Conservation (phyloP, 192 early-diverging fungal species). For the Linnemannia hyalina region DNA sequence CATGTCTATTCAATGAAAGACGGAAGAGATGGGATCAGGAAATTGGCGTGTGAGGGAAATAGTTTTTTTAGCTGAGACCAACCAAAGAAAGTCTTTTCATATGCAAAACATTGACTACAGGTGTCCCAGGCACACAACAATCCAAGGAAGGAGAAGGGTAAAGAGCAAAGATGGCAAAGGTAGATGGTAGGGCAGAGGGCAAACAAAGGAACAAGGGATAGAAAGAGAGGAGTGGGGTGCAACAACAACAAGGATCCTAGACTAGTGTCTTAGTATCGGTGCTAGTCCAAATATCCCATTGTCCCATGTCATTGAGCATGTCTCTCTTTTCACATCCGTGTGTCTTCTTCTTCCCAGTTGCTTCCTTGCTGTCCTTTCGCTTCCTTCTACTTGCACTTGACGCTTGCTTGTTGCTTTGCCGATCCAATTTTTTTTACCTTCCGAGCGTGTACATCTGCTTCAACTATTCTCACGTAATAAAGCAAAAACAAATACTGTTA, state of each 20-base stretch:
- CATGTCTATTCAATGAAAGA: conserved; percentile 28
- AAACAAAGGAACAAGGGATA: background rate
- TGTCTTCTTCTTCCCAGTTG: background rate
- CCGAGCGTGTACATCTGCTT: conserved; percentile 57
- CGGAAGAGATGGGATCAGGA: background rate
- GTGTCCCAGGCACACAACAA: background rate
- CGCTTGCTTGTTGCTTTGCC: background rate
- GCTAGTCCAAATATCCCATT: background rate
- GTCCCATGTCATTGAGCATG: background rate
- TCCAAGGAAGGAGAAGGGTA: background rate
- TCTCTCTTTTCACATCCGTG: background rate
- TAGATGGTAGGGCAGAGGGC: background rate
- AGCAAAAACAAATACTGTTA: background rate
- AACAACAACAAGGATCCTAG: background rate
- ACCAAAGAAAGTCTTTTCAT: background rate
- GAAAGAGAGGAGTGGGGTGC: background rate
- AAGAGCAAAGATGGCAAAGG: background rate
- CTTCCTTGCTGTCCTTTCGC: background rate
- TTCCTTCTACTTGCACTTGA: too few species aligned
- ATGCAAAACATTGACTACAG: conserved; percentile 16
- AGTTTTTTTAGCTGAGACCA: background rate
- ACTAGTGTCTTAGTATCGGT: background rate
- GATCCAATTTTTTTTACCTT: conserved; percentile 30
- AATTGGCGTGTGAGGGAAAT: background rate
- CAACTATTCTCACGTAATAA: conserved; percentile 12